A percentile compares a stretch with the other conserved stretches of the same genome.
Evolutionary conservation across 306 rosid species (phyloP).

Genomic region (Rosa lucieae): DNA sequence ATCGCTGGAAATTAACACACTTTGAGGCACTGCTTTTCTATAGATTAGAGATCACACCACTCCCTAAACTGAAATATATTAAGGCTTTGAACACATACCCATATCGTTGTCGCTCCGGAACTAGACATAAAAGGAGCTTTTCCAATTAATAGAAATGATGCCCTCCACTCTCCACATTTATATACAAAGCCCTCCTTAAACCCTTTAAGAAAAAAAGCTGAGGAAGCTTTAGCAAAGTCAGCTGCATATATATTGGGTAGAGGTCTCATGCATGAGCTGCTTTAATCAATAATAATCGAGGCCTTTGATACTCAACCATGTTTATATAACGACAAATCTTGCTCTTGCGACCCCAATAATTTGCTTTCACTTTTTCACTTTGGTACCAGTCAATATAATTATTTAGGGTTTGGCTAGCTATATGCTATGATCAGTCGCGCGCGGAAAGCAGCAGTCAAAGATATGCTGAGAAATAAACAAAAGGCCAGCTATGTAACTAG

Average conservation of each 20-base stretch:
- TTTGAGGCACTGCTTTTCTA: slow-evolving; percentile 19
- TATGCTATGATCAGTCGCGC: slow-evolving; percentile 4
- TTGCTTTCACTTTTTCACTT: neutral
- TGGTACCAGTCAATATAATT: neutral
- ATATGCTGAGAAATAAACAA: slow-evolving; percentile 27
- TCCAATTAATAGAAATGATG: slow-evolving; percentile 53
- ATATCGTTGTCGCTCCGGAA: slow-evolving; percentile 56
- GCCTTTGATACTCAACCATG: neutral
- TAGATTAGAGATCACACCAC: slow-evolving; percentile 29
- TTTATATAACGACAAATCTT: slow-evolving; percentile 11
- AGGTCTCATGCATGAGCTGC: slow-evolving; percentile 10
- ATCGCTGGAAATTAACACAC: slow-evolving; percentile 19
- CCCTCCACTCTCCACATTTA: slow-evolving; percentile 45
- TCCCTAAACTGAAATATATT: slow-evolving; percentile 14
- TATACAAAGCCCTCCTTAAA: neutral
- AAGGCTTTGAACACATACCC: slow-evolving; percentile 28
- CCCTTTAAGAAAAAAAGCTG: neutral
- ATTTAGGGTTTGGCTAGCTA: neutral
- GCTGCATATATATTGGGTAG: slow-evolving; percentile 8
- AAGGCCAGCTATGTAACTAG: neutral
- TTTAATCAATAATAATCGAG: neutral
- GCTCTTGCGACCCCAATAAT: slow-evolving; percentile 10
- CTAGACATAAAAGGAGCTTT: slow-evolving; percentile 53
- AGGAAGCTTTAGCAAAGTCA: slow-evolving; percentile 31
- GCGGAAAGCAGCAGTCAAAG: slow-evolving; percentile 42